Evolutionary conservation across 768 basidiomycete genomes (phyloP), one percentile per base, ranked within the genome.

Genomic region (Suillus variegatus): DNA sequence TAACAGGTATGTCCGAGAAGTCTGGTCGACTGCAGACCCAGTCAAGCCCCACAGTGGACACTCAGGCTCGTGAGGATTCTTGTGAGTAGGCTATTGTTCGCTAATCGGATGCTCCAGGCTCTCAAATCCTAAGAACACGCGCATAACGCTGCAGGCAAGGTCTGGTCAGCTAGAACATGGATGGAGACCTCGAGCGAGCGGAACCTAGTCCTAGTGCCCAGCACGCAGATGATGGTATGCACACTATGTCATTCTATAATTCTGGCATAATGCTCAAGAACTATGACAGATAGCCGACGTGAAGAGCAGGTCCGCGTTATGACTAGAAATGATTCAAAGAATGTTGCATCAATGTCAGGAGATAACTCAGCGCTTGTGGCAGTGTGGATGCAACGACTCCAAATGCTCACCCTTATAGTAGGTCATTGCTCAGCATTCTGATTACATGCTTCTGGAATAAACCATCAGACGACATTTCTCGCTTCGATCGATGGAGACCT

Each of bases 91-190:
- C 18, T 12, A 22, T 18, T 18, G 5, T 52, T 9, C 16, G 18
- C 51, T 52, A 2, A 52, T 32, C 28, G 4, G 16, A 58, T 25
- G 56, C 22, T 40, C 16, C 56, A 58, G 38, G 40, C 25, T 3
- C 40, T 18, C 40, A 18, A 3, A 18, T 28, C 9, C 28, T 10
- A 25, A 40, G 14, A 87, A 65, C 86, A 85, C 68, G 72, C 74
- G 14, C 82, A 71, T 66, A 86, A 87, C 68, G 84, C 85, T 9
- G 71, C 74, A 60, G 16, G 57, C 25, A 22, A 58, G 16, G 56
- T 14, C 56, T 22, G 22, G 38, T 58, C 57, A 41, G 14, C 36
- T 36, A n/a, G n/a, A 54, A n/a, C 28, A 35, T 54, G 52, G 18
- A 36, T 36, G 22, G 13, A 22, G 57, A 58, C 10, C 25, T 58